Conservation (phyloP, 2,329 filamentous ascomycete species). For the Fusarium subtropicale region DNA sequence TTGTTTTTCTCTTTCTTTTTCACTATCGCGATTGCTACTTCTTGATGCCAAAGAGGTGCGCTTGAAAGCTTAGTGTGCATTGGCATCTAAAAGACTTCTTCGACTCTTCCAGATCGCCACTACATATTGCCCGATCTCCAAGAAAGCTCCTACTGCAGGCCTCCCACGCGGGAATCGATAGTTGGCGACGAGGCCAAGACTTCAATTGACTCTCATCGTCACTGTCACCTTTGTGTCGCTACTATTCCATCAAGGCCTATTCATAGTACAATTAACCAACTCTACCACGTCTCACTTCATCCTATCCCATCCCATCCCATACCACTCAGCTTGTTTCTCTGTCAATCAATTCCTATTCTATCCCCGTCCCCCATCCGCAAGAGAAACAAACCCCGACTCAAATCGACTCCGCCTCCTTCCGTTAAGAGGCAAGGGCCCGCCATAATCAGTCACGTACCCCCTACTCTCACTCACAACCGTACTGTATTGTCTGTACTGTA, state of each 20-base stretch:
- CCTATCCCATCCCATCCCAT: not conserved
- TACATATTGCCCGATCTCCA: slow-evolving; percentile 6
- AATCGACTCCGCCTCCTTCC: slow-evolving; percentile 22
- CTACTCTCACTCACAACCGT: not conserved
- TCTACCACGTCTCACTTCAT: not conserved
- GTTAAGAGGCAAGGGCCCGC: slow-evolving; percentile 20
- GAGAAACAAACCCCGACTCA: slow-evolving; percentile 4
- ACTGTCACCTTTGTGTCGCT: slow-evolving; percentile 13
- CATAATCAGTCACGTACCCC: slow-evolving; percentile 21
- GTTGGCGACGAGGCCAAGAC: slow-evolving; percentile 26
- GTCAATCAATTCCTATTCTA: slow-evolving; percentile 3
- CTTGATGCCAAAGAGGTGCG: not conserved
- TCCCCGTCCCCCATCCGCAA: not conserved
- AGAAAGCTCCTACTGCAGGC: slow-evolving; percentile 13
- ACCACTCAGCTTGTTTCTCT: not conserved
- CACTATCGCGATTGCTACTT: not conserved
- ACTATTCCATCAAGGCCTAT: not conserved
- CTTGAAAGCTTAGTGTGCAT: not conserved
- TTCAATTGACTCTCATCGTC: slow-evolving; percentile 32
- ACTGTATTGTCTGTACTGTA: not conserved
- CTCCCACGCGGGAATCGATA: slow-evolving; percentile 29
- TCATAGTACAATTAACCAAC: not conserved
- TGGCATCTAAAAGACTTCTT: slow-evolving; percentile 22
- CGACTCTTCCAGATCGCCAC: slow-evolving; percentile 35
- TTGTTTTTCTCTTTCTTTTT: not conserved